These are phyloP conservation scores for Vitis amurensis DNA, from an alignment of 164 flowering plant genomes.

Conservation along the genomic window DNA sequence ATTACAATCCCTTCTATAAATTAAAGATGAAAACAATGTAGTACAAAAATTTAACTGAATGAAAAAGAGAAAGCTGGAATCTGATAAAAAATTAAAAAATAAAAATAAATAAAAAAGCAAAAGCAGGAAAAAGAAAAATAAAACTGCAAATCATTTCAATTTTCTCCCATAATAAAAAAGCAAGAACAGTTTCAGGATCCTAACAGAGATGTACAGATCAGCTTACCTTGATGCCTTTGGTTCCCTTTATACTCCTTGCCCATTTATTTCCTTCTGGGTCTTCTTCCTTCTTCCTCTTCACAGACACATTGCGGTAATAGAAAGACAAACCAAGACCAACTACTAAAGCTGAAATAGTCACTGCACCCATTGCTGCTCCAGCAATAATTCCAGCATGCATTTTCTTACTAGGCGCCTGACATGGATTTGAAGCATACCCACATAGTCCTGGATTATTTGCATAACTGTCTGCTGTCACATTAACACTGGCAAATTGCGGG, in stretches of 20 bases:
- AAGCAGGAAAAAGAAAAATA: not conserved
- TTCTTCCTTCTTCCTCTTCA: conserved; percentile 56
- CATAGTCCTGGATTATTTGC: conserved; percentile 65
- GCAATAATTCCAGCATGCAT: conserved; percentile 36
- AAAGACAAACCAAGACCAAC: conserved; percentile 35
- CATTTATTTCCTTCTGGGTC: conserved; percentile 86
- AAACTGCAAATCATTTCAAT: too few species aligned
- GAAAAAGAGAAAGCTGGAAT: not conserved
- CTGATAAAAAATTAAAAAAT: not conserved
- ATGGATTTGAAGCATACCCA: conserved; percentile 40
- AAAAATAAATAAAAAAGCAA: not conserved
- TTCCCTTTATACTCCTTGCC: conserved; percentile 71
- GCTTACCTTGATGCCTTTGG: conserved; percentile 66
- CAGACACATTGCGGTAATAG: conserved; percentile 30
- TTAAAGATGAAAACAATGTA: too few species aligned
- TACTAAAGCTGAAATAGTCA: conserved; percentile 33
- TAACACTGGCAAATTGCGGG: conserved; percentile 32
- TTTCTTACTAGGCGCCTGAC: conserved; percentile 26
- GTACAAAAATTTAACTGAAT: too few species aligned
- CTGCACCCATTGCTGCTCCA: conserved; percentile 59
- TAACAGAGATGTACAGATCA: not conserved
- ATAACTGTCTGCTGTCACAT: conserved; percentile 25
- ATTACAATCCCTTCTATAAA: not conserved
- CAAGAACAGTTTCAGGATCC: too few species aligned
- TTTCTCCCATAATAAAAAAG: too few species aligned